Evolutionary conservation across 495 filamentous ascomycete species (phyloP), one percentile per base, ranked within the genome.

Genomic region (Neurospora hispaniola): DNA sequence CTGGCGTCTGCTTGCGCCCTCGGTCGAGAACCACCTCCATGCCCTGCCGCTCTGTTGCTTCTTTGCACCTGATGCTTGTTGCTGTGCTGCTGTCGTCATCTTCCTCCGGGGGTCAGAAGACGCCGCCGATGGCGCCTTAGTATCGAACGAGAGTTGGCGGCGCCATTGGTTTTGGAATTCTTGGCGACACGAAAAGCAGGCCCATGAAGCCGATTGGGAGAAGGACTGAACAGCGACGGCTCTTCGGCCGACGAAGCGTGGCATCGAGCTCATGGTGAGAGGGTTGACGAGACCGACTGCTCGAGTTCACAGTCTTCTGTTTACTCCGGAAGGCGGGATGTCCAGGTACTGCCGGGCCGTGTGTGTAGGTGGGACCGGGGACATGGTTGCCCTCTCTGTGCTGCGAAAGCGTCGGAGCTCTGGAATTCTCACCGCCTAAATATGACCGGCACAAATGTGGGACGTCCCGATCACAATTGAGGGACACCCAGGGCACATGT

Each of bases 231-330:
- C 27, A 62, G 54, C 59, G 31, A 48, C 72, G 62, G 72, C 48
- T 20, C 54, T n/a, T 38, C 72, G 74, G 74, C 71, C 62, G 42
- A 39, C 46, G 39, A 75, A 42, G 54, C 72, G 75, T 39, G 79
- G 73, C 72, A 78, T 73, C 70, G 70, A 71, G 68, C 76, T 79
- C 74, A 79, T 80, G 6, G 40, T 75, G 6, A 12, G 14, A 70
- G 23, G 9, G 69, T 39, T 39, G 39, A 39, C 39, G 27, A 27
- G 69, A 70, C 69, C 43, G 35, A 39, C 16, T 70, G 7, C 3
- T 8, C 8, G n/a, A 23, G n/a, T 42, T 62, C 54, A 62, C 54
- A 62, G 12, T 62, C 6, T 62, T 16, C 2, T 31, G 23, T 62
- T 62, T 35, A 62, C 27, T 62, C 54, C 54, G 54, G 54, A 62